These are phyloP conservation scores for Aquilaria yunnanensis DNA, from an alignment of 345 rosid genomes.

Conservation along the genomic window DNA sequence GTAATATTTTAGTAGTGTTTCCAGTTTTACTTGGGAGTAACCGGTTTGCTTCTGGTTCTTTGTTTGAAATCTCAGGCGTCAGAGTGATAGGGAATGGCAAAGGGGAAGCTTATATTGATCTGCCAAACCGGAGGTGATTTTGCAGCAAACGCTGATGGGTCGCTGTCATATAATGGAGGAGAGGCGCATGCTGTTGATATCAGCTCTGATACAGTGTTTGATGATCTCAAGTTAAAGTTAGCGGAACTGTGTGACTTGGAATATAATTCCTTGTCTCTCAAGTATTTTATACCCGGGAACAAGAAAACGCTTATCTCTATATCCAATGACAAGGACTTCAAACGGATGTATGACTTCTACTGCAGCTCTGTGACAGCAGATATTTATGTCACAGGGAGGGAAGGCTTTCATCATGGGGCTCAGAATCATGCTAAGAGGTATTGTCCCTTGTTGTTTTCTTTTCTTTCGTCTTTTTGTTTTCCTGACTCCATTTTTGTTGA, in stretches of 20 bases:
- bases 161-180: conserved; percentile 67
- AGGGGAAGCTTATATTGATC: conserved; percentile 81
- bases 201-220: conserved; percentile 54
- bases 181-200: conserved; percentile 81
- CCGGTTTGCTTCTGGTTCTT: conserved; percentile 3
- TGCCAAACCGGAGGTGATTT: conserved; percentile 85
- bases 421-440: conserved; percentile 41
- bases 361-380: conserved; percentile 72
- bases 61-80: conserved; percentile 16
- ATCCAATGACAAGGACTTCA: conserved; percentile 68
- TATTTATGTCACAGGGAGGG: conserved; percentile 48
- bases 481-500: neutral
- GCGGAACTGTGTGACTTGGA: conserved; percentile 72
- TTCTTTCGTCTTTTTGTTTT: conserved; percentile 1
- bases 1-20: no score
- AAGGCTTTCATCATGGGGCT: conserved; percentile 48
- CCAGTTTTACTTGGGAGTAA: no score
- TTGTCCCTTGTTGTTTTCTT: conserved; percentile 3
- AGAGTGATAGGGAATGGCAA: conserved; percentile 41
- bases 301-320: conserved; percentile 61
- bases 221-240: conserved; percentile 62
- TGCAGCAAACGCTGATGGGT: conserved; percentile 56
- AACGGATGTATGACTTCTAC: conserved; percentile 74
- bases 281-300: conserved; percentile 89
- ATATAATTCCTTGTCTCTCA: conserved; percentile 51